A percentile compares a stretch with the other conserved stretches of the same genome.
phyloP scores from a whole-genome alignment of 345 rosid genomes.

The Passiflora organensis region DNA sequence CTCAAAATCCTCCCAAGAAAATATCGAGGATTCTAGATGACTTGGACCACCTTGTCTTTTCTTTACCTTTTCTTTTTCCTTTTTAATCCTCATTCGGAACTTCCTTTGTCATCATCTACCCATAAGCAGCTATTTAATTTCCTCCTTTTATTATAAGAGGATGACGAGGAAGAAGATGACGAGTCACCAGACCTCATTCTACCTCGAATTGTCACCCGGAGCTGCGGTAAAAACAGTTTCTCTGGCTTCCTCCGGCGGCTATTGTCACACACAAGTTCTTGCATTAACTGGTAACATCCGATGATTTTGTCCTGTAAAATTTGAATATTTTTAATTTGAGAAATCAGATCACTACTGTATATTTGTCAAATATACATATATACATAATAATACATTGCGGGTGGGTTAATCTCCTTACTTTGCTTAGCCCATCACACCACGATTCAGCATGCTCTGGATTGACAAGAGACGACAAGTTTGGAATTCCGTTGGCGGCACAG shows the following conservation, averaged over 20 bases:
- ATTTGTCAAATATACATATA: background rate
- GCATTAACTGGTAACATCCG: constrained; percentile 76
- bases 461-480: constrained; percentile 61
- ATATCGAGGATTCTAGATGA: constrained; percentile 39
- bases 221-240: constrained; percentile 47
- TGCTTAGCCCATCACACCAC: constrained; percentile 95
- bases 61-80: background rate
- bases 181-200: constrained; percentile 56
- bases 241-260: constrained; percentile 40
- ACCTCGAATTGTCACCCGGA: constrained; percentile 58
- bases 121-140: constrained; percentile 56
- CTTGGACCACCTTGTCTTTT: constrained; percentile 23
- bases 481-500: constrained; percentile 75
- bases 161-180: constrained; percentile 50
- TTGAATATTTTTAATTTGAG: background rate
- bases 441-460: constrained; percentile 73
- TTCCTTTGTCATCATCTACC: constrained; percentile 66
- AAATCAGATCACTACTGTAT: constrained; percentile 5
- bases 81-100: constrained; percentile 30
- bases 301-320: constrained; percentile 69
- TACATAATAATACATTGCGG: background rate
- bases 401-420: constrained; percentile 37
- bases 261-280: constrained; percentile 46
- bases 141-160: constrained; percentile 51
- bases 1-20: constrained; percentile 36